Conservation (phyloP, 2,329 filamentous ascomycete genomes). For the Colletotrichum sp. region DNA sequence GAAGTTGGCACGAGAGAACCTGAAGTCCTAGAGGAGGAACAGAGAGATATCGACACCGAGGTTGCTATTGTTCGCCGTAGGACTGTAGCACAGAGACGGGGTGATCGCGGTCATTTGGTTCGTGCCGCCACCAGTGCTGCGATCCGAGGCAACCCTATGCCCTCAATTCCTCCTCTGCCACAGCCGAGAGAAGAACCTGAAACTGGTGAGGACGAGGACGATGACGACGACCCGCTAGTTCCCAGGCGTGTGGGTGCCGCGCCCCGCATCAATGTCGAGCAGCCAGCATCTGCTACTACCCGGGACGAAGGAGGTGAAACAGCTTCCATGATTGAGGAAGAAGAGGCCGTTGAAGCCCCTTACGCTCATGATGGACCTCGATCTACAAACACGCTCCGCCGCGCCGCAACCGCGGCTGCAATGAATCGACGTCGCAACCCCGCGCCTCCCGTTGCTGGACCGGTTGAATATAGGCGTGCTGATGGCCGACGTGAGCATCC, state of each 20-base stretch:
- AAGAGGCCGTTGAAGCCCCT: slow-evolving; percentile 68
- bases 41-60: slow-evolving; percentile 76
- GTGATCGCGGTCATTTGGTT: slow-evolving; percentile 51
- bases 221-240: slow-evolving; percentile 57
- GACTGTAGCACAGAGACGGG: slow-evolving; percentile 70
- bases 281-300: not conserved
- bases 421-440: slow-evolving; percentile 72
- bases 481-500: slow-evolving; percentile 76
- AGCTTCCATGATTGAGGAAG: slow-evolving; percentile 55
- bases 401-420: slow-evolving; percentile 78
- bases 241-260: slow-evolving; percentile 52
- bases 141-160: slow-evolving; percentile 24
- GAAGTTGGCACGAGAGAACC: slow-evolving; percentile 76
- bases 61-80: slow-evolving; percentile 79
- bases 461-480: slow-evolving; percentile 69
- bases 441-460: slow-evolving; percentile 56
- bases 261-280: slow-evolving; percentile 27
- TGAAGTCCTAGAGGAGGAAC: slow-evolving; percentile 75
- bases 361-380: slow-evolving; percentile 77
- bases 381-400: slow-evolving; percentile 71
- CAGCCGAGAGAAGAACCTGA: slow-evolving; percentile 27
- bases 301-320: slow-evolving; percentile 46
- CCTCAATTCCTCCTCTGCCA: slow-evolving; percentile 34
- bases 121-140: slow-evolving; percentile 51
- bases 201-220: not conserved